Evolutionary conservation across 176 grass and related monocot species (phyloP), one percentile per base, ranked within the genome.

Genomic region (Typha latifolia): DNA sequence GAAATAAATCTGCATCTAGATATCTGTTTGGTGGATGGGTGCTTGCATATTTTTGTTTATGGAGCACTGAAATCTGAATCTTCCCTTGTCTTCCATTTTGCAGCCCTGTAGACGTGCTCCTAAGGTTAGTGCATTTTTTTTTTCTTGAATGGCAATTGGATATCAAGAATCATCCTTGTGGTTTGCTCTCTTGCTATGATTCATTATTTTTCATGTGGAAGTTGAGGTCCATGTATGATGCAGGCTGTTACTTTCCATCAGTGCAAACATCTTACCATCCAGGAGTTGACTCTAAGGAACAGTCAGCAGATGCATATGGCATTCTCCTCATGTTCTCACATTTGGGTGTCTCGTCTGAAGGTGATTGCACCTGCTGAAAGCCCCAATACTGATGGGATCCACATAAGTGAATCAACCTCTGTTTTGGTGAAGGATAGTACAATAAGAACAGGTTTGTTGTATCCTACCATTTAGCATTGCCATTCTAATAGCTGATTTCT

Each of bases 321-420:
- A 9, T 89, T 96, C 73, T 77, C 85, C 49, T 64, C 64, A 18
- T 96, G 93, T 71, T 61, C 62, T 50, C 57, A 71, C 74, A 79
- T 96, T 56, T 81, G 55, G 62, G 88, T 84, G 61, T 72, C 61
- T 14, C 82, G 80, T 61, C 83, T 96, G 22, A 84, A 64, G 23
- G 73, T 96, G 63, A 61, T 63, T 14, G 93, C 88, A 80, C 93
- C 93, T 62, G 77, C 66, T 47, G 78, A 89, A 63, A 96, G 93
- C 69, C 93, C 88, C 26, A 96, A 96, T 80, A 96, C 93, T 72
- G 93, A 96, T 73, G 93, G 88, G 59, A 78, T 96, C 69, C 80
- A 89, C 71, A 81, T 96, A 82, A 85, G 81, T 53, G 80, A 64
- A 61, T 57, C 87, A 37, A 57, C 52, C 15, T 81, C 47, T 10